phyloP scores from a whole-genome alignment of 1,284 basidiomycete species.

The Melampsora larici-populina region DNA sequence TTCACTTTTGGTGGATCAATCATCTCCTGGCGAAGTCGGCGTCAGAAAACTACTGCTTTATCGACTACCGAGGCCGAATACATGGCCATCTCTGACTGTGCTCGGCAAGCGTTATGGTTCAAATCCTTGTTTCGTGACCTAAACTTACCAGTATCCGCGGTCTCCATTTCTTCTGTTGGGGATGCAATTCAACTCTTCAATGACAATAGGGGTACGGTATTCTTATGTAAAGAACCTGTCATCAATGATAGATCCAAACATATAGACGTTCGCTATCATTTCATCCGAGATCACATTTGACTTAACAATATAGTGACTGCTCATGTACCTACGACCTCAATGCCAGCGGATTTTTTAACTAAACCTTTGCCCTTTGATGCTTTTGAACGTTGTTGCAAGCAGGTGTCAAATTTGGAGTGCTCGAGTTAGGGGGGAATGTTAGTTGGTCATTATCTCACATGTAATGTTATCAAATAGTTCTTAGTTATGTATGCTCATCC shows the following conservation, averaged over 20 bases:
- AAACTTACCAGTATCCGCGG: too few species aligned
- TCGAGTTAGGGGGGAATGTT: not conserved
- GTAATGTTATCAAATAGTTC: too few species aligned
- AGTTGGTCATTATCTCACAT: too few species aligned
- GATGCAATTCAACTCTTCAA: not conserved
- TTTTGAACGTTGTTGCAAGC: not conserved
- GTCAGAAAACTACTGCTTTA: not conserved
- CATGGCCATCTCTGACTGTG: not conserved
- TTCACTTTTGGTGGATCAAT: not conserved
- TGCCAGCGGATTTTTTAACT: too few species aligned
- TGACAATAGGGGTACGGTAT: not conserved
- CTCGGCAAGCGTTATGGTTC: not conserved
- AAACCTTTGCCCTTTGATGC: not conserved
- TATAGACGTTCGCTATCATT: constrained; percentile 5
- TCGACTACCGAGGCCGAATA: too few species aligned
- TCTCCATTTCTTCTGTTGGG: not conserved
- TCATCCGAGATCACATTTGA: not conserved
- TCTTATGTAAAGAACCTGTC: not conserved
- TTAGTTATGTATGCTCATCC: too few species aligned
- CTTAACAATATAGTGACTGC: not conserved
- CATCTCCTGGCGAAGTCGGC: not conserved
- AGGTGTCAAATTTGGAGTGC: not conserved
- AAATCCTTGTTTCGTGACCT: not conserved
- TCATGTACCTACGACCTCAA: not conserved
- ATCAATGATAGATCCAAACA: too few species aligned